A percentile compares a stretch with the other conserved stretches of the same genome.
These are phyloP conservation scores for Insectozyma bohioensis DNA, from an alignment of 1,139 yeast genomes.

Conservation along the genomic window DNA sequence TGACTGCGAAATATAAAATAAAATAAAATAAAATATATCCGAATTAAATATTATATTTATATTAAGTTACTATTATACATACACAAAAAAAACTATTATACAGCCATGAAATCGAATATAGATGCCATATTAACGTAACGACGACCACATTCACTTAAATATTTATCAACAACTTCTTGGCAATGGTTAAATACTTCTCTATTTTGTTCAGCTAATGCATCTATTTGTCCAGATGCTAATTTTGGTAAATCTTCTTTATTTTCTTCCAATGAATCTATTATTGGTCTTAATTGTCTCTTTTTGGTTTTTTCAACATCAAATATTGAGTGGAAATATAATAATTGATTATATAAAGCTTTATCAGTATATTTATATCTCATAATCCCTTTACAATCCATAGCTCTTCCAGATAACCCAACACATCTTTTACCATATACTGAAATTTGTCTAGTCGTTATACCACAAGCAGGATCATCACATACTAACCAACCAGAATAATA, in stretches of 20 bases:
- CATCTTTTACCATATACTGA: slow-evolving; percentile 90
- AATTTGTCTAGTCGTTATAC: slow-evolving; percentile 75
- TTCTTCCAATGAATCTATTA: slow-evolving; percentile 26
- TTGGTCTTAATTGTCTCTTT: slow-evolving; percentile 51
- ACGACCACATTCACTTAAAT: slow-evolving; percentile 82
- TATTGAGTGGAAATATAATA: slow-evolving; percentile 72
- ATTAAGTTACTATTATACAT: background rate
- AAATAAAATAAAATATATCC: background rate
- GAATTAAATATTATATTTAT: background rate
- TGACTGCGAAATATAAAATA: background rate
- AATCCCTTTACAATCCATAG: slow-evolving; percentile 77
- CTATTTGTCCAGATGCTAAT: slow-evolving; percentile 57
- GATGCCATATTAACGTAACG: slow-evolving; percentile 86
- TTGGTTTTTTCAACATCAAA: slow-evolving; percentile 85
- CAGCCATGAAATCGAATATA: slow-evolving; percentile 62
- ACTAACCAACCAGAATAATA: slow-evolving; percentile 85
- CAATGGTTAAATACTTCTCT: slow-evolving; percentile 58
- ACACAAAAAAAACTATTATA: slow-evolving; percentile 2
- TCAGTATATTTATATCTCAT: slow-evolving; percentile 79
- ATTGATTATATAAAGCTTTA: slow-evolving; percentile 81
- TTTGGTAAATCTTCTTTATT: slow-evolving; percentile 32
- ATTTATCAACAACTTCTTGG: slow-evolving; percentile 67
- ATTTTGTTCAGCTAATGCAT: slow-evolving; percentile 80
- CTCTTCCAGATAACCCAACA: slow-evolving; percentile 61
- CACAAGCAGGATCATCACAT: slow-evolving; percentile 88